Evolutionary conservation across 2,329 filamentous ascomycete genomes (phyloP).

Genomic region (Byssoonygena ceratinophila): DNA sequence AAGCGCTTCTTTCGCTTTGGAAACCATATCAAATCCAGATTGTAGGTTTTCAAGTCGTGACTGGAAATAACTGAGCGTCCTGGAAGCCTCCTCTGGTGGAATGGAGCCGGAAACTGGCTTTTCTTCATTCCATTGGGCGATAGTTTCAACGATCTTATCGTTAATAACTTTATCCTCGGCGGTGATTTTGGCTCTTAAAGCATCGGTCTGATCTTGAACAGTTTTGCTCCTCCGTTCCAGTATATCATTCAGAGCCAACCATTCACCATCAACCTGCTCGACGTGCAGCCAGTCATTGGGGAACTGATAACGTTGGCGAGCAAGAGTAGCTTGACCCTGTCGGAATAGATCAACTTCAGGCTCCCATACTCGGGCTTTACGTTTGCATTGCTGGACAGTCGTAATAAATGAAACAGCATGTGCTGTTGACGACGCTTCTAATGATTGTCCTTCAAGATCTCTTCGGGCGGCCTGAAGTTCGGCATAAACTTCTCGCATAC

Average conservation of each 20-base stretch:
- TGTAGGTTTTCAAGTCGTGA: conserved; percentile 72
- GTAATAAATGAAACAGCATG: conserved; percentile 98
- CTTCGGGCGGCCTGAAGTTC: conserved; percentile 84
- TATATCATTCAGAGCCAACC: conserved; percentile 86
- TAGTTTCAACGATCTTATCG: conserved; percentile 77
- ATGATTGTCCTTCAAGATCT: conserved; percentile 80
- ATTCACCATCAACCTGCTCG: conserved; percentile 92
- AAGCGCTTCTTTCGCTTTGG: conserved; percentile 91
- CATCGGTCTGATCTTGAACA: conserved; percentile 92
- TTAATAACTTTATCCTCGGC: conserved; percentile 87
- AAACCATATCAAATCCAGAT: conserved; percentile 83
- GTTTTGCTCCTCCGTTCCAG: conserved; percentile 87
- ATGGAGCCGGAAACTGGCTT: conserved; percentile 95
- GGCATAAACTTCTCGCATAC: conserved; percentile 83
- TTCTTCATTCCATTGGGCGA: conserved; percentile 83
- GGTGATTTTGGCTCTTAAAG: conserved; percentile 82
- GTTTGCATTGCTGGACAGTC: conserved; percentile 89
- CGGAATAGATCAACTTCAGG: conserved; percentile 93
- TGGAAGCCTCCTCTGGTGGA: conserved; percentile 75
- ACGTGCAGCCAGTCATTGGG: conserved; percentile 89
- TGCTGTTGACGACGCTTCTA: conserved; percentile 89
- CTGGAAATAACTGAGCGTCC: conserved; percentile 73
- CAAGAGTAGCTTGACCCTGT: conserved; percentile 85
- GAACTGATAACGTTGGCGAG: conserved; percentile 87
- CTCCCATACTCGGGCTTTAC: conserved; percentile 86